Percentiles rank a stretch among this genome's conserved stretches.
These are phyloP conservation scores for Hymenoscyphus fructigenus DNA, from an alignment of 2,329 filamentous ascomycete genomes.

Conservation along the genomic window DNA sequence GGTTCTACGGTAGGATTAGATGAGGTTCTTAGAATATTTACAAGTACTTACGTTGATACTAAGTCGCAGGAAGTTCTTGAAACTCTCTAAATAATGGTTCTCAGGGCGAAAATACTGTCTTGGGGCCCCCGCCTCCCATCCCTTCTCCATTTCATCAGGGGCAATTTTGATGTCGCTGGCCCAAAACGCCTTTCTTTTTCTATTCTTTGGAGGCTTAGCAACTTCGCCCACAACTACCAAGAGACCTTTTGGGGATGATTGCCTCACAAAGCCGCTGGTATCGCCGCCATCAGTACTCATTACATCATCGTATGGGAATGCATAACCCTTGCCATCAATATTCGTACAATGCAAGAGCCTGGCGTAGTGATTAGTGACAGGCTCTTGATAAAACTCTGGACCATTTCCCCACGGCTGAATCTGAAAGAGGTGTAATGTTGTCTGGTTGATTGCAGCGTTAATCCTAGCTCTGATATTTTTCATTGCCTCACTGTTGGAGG, in stretches of 20 bases:
- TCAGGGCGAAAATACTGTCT: too few relatives aligned
- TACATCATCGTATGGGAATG: conserved; percentile 72
- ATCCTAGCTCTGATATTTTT: conserved; percentile 71
- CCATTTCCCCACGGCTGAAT: conserved; percentile 53
- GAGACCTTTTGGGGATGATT: conserved; percentile 33
- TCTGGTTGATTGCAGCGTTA: conserved; percentile 73
- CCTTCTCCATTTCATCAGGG: too few relatives aligned
- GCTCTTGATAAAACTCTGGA: conserved; percentile 50
- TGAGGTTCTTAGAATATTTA: too few relatives aligned
- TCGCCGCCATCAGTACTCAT: conserved; percentile 52
- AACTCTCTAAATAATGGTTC: too few relatives aligned
- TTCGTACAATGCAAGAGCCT: conserved; percentile 62
- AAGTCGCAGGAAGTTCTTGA: too few relatives aligned
- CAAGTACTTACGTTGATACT: too few relatives aligned
- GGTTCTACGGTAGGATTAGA: too few relatives aligned
- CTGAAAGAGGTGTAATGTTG: conserved; percentile 58
- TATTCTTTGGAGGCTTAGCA: not conserved
- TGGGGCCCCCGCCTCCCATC: too few relatives aligned
- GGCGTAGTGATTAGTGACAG: conserved; percentile 65
- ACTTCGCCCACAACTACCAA: conserved; percentile 26
- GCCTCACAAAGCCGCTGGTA: conserved; percentile 62
- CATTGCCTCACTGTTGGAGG: conserved; percentile 37
- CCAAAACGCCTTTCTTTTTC: too few relatives aligned
- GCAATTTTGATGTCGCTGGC: too few relatives aligned
- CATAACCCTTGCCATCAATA: conserved; percentile 62